Evolutionary conservation across 495 filamentous ascomycete species (phyloP).

Genomic region (Achaetomiella virescens): DNA sequence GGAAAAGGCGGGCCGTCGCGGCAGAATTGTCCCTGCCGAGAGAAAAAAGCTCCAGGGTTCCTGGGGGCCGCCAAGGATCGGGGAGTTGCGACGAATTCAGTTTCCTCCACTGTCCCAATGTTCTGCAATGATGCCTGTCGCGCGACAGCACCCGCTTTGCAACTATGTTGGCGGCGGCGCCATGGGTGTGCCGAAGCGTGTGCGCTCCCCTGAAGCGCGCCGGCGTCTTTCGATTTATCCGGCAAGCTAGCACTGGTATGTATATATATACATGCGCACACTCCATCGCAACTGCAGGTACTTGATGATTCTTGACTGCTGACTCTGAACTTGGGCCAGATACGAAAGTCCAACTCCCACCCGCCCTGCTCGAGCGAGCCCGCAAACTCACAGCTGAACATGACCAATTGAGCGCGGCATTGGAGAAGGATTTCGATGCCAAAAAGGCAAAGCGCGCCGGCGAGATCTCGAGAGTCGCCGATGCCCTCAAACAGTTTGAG

Average conservation of each 20-base stretch:
- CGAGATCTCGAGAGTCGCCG: constrained; percentile 62
- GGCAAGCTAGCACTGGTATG: constrained; percentile 43
- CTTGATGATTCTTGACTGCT: neutral
- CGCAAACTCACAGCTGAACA: constrained; percentile 35
- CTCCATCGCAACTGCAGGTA: neutral
- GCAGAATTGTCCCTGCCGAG: constrained; percentile 14
- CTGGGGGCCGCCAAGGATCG: neutral
- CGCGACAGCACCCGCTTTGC: constrained; percentile 12
- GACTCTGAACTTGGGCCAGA: constrained; percentile 5
- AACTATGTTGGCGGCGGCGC: constrained; percentile 46
- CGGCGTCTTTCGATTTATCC: constrained; percentile 29
- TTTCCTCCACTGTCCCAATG: neutral
- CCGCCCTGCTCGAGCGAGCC: constrained; percentile 39
- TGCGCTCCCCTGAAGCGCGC: constrained; percentile 36
- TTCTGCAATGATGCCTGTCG: constrained; percentile 10
- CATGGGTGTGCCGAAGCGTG: constrained; percentile 50
- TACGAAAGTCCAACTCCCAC: constrained; percentile 20
- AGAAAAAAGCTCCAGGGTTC: constrained; percentile 2
- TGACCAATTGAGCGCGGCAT: constrained; percentile 58
- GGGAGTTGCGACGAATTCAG: constrained; percentile 1
- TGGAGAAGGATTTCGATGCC: constrained; percentile 60
- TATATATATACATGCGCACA: too few species aligned
- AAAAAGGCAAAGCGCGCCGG: constrained; percentile 70
- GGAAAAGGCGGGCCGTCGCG: constrained; percentile 2
- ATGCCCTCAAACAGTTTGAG: constrained; percentile 66